phyloP scores from a whole-genome alignment of 768 basidiomycete genomes.

The Lenzites betulinus region DNA sequence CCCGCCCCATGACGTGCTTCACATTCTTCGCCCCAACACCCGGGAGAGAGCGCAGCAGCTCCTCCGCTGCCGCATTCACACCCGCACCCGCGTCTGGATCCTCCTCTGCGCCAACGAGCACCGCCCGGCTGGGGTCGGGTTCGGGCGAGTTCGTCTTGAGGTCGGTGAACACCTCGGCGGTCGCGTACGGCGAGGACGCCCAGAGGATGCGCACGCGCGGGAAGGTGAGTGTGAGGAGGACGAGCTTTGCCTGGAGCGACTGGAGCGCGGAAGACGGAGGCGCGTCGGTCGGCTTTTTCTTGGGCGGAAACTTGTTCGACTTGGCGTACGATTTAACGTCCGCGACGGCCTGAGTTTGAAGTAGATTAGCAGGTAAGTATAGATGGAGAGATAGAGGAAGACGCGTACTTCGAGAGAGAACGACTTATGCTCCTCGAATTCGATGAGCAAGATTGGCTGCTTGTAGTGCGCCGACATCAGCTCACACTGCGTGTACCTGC shows the following conservation, averaged over 20 bases:
- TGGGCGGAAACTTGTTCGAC: slow-evolving; percentile 55
- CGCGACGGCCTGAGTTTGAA: slow-evolving; percentile 50
- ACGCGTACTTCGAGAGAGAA: slow-evolving; percentile 80
- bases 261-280: slow-evolving; percentile 37
- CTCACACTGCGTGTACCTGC: slow-evolving; percentile 95
- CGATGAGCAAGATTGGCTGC: slow-evolving; percentile 88
- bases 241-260: slow-evolving; percentile 88
- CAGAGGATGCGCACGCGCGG: slow-evolving; percentile 94
- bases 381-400: neutral
- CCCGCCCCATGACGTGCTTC: slow-evolving; percentile 79
- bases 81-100: slow-evolving; percentile 67
- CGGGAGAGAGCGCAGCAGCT: slow-evolving; percentile 79
- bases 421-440: slow-evolving; percentile 96
- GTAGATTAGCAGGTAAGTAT: neutral
- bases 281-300: slow-evolving; percentile 43
- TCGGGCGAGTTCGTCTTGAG: slow-evolving; percentile 80
- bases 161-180: slow-evolving; percentile 89
- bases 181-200: slow-evolving; percentile 95
- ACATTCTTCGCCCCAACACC: slow-evolving; percentile 85
- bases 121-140: slow-evolving; percentile 76
- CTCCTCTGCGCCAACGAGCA: slow-evolving; percentile 79
- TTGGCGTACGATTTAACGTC: slow-evolving; percentile 73
- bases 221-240: slow-evolving; percentile 85
- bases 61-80: slow-evolving; percentile 76
- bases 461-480: slow-evolving; percentile 97